These are phyloP conservation scores for Fusarium transvaalense DNA, from an alignment of 2,329 filamentous ascomycete species.

Conservation along the genomic window DNA sequence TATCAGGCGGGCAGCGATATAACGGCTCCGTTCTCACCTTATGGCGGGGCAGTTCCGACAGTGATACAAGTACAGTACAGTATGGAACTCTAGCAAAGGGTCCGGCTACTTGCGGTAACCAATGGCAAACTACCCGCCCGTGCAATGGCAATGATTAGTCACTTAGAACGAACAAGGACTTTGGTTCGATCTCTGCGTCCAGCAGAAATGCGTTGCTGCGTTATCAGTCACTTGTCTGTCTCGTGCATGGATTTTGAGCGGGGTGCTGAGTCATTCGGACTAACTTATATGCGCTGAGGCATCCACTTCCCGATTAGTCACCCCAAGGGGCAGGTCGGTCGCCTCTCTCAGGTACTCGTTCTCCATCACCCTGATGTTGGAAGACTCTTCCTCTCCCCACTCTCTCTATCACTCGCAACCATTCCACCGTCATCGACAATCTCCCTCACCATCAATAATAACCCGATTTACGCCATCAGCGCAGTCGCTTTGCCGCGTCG, in stretches of 20 bases:
- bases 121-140: slow-evolving; percentile 36
- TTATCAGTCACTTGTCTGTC: background rate
- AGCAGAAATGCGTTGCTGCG: background rate
- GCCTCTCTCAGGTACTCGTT: slow-evolving; percentile 17
- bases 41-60: slow-evolving; percentile 46
- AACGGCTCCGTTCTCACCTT: slow-evolving; percentile 40
- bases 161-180: slow-evolving; percentile 17
- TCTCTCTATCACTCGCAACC: slow-evolving; percentile 25
- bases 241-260: background rate
- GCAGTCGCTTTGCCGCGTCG: slow-evolving; percentile 13
- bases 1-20: slow-evolving; percentile 44
- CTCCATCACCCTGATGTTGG: slow-evolving; percentile 14
- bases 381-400: slow-evolving; percentile 45
- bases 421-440: slow-evolving; percentile 34
- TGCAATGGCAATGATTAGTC: slow-evolving; percentile 40
- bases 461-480: slow-evolving; percentile 25
- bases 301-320: slow-evolving; percentile 35
- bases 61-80: slow-evolving; percentile 1
- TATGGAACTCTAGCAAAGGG: slow-evolving; percentile 18
- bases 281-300: slow-evolving; percentile 6
- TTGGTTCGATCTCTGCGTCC: slow-evolving; percentile 5
- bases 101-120: slow-evolving; percentile 51
- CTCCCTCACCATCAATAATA: slow-evolving; percentile 36
- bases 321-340: slow-evolving; percentile 3
- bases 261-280: slow-evolving; percentile 22